Conservation (phyloP, 345 rosid genomes). For the Pistacia atlantica region DNA sequence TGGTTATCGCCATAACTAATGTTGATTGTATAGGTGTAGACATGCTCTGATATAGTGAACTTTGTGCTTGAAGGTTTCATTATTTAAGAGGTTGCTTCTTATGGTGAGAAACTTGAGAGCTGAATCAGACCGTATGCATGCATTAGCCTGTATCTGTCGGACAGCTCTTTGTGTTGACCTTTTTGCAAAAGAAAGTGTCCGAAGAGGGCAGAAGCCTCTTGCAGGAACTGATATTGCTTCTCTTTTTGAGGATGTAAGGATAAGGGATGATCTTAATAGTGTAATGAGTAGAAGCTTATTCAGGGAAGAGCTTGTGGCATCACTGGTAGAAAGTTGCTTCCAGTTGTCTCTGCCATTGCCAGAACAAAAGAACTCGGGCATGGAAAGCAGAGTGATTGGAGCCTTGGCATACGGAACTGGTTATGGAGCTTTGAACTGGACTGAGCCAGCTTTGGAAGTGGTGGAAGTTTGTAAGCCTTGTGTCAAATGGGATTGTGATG, state of each 20-base stretch:
- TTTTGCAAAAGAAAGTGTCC: constrained; percentile 91
- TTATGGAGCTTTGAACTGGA: constrained; percentile 98
- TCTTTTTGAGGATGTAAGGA: constrained; percentile 88
- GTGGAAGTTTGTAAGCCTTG: constrained; percentile 98
- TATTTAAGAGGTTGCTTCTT: constrained; percentile 90
- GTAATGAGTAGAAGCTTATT: constrained; percentile 81
- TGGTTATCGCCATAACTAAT: not conserved
- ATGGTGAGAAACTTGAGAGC: constrained; percentile 99
- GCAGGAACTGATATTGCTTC: constrained; percentile 96
- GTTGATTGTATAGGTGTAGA: not conserved
- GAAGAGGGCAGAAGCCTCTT: constrained; percentile 98
- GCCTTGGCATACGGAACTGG: constrained; percentile 99
- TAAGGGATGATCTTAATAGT: constrained; percentile 87
- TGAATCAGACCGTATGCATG: constrained; percentile 98
- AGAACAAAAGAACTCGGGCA: constrained; percentile 87
- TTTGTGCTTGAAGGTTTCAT: constrained; percentile 71
- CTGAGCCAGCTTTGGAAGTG: constrained; percentile 95
- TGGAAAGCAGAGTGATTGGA: constrained; percentile 99
- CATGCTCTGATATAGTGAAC: constrained; percentile 21
- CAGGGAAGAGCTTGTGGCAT: constrained; percentile 95
- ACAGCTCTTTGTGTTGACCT: constrained; percentile 99
- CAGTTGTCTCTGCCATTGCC: constrained; percentile 95
- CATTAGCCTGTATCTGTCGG: constrained; percentile 94
- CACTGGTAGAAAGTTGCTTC: constrained; percentile 97
- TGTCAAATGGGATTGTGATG: constrained; percentile 98